A percentile compares a stretch with the other conserved stretches of the same genome.
Conservation (phyloP, 2,329 filamentous ascomycete species). For the Trichoderma asperellum region DNA sequence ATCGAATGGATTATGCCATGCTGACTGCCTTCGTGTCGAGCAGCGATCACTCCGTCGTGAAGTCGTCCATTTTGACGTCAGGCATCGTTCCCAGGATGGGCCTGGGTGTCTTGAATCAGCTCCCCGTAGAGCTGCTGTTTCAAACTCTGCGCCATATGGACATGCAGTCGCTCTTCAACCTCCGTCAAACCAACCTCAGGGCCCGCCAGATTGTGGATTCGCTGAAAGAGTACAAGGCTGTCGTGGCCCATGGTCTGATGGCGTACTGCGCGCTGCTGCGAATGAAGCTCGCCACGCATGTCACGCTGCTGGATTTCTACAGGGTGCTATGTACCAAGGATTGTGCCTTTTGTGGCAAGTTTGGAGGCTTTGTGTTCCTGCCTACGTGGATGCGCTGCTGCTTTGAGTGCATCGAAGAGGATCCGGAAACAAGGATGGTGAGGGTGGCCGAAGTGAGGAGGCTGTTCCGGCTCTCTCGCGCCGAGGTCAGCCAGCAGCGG, state of each 20-base stretch:
- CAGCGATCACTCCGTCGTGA: slow-evolving; percentile 13
- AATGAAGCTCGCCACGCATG: slow-evolving; percentile 18
- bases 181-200: slow-evolving; percentile 19
- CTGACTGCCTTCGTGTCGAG: slow-evolving; percentile 8
- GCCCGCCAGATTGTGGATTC: slow-evolving; percentile 14
- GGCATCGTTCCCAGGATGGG: slow-evolving; percentile 3
- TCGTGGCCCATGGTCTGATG: slow-evolving; percentile 7
- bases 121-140: slow-evolving; percentile 18
- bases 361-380: slow-evolving; percentile 28
- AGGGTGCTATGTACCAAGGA: slow-evolving; percentile 10
- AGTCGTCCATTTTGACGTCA: slow-evolving; percentile 19
- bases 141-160: slow-evolving; percentile 24
- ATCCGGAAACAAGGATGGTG: slow-evolving; percentile 25
- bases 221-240: slow-evolving; percentile 29
- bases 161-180: slow-evolving; percentile 25
- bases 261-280: slow-evolving; percentile 24
- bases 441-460: slow-evolving; percentile 18
- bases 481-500: slow-evolving; percentile 17
- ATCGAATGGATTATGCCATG: slow-evolving; percentile 16
- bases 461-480: slow-evolving; percentile 16
- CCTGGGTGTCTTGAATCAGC: slow-evolving; percentile 4
- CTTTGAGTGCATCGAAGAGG: slow-evolving; percentile 26
- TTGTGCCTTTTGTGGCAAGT: slow-evolving; percentile 27
- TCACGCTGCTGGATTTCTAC: slow-evolving; percentile 23
- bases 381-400: slow-evolving; percentile 27